A percentile compares a stretch with the other conserved stretches of the same genome.
These are phyloP conservation scores for Leishmania major DNA, from an alignment of 208 protist species.

Conservation along the genomic window DNA sequence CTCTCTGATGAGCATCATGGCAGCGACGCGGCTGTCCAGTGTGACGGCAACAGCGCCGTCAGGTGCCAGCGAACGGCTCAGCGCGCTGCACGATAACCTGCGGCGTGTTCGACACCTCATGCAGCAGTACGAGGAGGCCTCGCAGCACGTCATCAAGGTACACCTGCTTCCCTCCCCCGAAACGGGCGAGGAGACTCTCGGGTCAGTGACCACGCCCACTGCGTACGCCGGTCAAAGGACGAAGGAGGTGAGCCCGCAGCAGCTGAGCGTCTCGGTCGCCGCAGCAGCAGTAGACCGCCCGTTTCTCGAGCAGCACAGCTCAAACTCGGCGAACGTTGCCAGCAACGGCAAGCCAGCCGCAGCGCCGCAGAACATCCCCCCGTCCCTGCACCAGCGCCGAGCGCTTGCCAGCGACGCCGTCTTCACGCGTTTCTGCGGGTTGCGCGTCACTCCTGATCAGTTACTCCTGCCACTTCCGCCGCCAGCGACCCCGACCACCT, in stretches of 20 bases:
- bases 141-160: conserved; percentile 29
- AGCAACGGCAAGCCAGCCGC: not conserved
- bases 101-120: conserved; percentile 30
- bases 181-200: conserved; percentile 6
- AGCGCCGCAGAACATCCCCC: not conserved
- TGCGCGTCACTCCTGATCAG: conserved; percentile 23
- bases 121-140: conserved; percentile 37
- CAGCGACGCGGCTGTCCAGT: not conserved
- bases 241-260: not conserved
- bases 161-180: conserved; percentile 12
- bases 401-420: conserved; percentile 26
- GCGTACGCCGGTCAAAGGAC: not conserved
- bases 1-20: not conserved
- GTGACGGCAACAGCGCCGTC: conserved; percentile 4
- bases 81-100: conserved; percentile 24
- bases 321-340: not conserved
- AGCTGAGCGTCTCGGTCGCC: not conserved
- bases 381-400: conserved; percentile 29
- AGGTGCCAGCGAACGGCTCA: conserved; percentile 16
- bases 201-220: not conserved
- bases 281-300: conserved; percentile 13
- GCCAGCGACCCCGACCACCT: not conserved
- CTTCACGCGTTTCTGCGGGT: conserved; percentile 28
- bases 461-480: conserved; percentile 15
- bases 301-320: conserved; percentile 3